Evolutionary conservation across 2,329 filamentous ascomycete species (phyloP).

Genomic region (Talaromyces funiculosus): DNA sequence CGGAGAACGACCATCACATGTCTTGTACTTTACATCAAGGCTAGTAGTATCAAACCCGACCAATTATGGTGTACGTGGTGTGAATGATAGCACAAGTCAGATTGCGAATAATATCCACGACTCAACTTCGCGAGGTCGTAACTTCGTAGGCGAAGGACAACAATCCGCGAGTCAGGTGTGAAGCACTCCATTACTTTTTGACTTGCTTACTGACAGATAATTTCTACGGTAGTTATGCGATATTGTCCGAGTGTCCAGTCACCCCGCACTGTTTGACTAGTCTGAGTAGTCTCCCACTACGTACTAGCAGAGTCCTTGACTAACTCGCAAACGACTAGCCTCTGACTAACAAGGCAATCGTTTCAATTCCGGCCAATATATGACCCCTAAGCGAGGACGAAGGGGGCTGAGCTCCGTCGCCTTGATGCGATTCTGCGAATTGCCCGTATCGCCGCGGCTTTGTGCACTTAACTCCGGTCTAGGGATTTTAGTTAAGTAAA

Average conservation of each 20-base stretch:
- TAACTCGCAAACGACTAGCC: background rate
- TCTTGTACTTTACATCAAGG: too few relatives aligned
- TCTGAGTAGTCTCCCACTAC: background rate
- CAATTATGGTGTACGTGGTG: background rate
- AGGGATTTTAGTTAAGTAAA: background rate
- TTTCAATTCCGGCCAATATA: conserved; percentile 1
- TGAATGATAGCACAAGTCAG: background rate
- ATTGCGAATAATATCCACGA: background rate
- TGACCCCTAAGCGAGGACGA: background rate
- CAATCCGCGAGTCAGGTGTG: background rate
- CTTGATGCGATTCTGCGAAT: background rate
- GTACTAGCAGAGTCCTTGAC: too few relatives aligned
- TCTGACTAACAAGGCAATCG: background rate
- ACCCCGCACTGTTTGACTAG: background rate
- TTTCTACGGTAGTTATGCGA: too few relatives aligned
- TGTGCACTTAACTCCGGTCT: background rate
- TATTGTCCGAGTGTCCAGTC: too few relatives aligned
- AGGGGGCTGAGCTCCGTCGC: background rate
- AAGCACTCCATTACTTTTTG: background rate
- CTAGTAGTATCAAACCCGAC: too few relatives aligned
- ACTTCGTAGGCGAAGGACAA: background rate
- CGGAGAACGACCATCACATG: background rate
- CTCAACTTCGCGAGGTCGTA: background rate
- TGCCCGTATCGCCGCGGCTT: background rate
- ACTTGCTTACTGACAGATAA: background rate